phyloP scores from a whole-genome alignment of 129 eudicot species.

The Artemisia annua region DNA sequence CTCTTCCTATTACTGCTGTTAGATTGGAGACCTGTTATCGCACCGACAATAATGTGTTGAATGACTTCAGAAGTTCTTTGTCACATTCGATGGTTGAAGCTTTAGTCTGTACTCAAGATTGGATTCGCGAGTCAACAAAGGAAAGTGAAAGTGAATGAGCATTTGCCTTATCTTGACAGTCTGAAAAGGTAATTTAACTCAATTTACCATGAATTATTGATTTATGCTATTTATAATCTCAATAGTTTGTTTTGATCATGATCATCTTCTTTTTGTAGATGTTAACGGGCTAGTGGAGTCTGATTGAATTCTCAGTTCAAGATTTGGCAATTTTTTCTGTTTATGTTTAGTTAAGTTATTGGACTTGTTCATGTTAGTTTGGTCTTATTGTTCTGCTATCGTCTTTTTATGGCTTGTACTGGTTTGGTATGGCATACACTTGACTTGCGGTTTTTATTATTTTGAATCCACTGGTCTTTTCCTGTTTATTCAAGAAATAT shows the following conservation, averaged over 20 bases:
- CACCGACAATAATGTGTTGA: background rate
- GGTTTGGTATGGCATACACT: too few relatives aligned
- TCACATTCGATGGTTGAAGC: slow-evolving; percentile 17
- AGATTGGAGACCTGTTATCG: background rate
- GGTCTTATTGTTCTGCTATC: too few relatives aligned
- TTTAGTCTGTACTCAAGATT: slow-evolving; percentile 16
- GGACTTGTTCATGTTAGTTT: too few relatives aligned
- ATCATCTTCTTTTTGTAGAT: background rate
- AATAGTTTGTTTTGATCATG: background rate
- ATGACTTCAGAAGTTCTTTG: slow-evolving; percentile 14
- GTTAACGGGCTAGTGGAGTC: background rate
- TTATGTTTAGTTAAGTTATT: too few relatives aligned
- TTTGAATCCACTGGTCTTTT: too few relatives aligned
- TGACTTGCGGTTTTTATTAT: too few relatives aligned
- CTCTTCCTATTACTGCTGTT: background rate
- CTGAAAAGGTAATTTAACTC: slow-evolving; percentile 1
- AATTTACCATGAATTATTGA: background rate
- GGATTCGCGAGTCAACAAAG: slow-evolving; percentile 11
- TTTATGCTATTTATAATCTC: background rate
- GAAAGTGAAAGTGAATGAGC: background rate
- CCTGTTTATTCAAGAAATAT: too few relatives aligned
- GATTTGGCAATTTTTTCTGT: too few relatives aligned
- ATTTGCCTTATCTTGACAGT: background rate
- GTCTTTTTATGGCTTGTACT: too few relatives aligned
- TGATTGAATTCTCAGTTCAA: too few relatives aligned